phyloP scores from a whole-genome alignment of 2,329 filamentous ascomycete species.

The Pseudogymnoascus sp. region DNA sequence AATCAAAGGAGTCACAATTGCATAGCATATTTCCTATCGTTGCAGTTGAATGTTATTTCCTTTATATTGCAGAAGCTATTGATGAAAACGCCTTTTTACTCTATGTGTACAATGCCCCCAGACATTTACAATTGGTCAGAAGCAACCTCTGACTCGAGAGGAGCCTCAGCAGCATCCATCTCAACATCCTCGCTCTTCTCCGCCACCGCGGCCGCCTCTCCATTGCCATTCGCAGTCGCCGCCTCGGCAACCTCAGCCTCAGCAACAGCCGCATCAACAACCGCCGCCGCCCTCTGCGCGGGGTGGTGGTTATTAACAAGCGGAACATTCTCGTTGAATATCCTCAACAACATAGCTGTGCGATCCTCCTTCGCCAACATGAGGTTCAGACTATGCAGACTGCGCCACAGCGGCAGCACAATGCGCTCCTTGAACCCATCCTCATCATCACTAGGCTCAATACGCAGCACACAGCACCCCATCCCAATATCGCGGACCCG shows the following conservation, averaged over 20 bases:
- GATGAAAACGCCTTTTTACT: constrained; percentile 9
- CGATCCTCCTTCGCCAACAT: constrained; percentile 98
- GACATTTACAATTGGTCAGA: constrained; percentile 6
- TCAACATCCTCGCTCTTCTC: constrained; percentile 8
- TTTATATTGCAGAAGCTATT: background rate
- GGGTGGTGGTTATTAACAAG: constrained; percentile 52
- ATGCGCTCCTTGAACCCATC: constrained; percentile 66
- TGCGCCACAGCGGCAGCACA: constrained; percentile 90
- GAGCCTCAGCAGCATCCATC: constrained; percentile 9
- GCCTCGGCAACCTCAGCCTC: constrained; percentile 15
- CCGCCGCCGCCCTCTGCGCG: constrained; percentile 17
- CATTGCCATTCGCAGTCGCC: background rate
- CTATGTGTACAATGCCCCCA: constrained; percentile 1
- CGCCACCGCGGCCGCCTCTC: background rate
- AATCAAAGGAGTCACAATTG: background rate
- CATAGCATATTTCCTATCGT: background rate
- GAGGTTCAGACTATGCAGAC: constrained; percentile 81
- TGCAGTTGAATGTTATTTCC: constrained; percentile 8
- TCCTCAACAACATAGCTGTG: constrained; percentile 78
- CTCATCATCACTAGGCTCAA: constrained; percentile 62
- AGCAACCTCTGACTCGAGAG: background rate
- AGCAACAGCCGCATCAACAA: background rate
- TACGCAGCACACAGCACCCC: constrained; percentile 83
- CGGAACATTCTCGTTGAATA: constrained; percentile 84
- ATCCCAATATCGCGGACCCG: constrained; percentile 70